phyloP scores from a whole-genome alignment of 495 filamentous ascomycete species.

The Halenospora varia region DNA sequence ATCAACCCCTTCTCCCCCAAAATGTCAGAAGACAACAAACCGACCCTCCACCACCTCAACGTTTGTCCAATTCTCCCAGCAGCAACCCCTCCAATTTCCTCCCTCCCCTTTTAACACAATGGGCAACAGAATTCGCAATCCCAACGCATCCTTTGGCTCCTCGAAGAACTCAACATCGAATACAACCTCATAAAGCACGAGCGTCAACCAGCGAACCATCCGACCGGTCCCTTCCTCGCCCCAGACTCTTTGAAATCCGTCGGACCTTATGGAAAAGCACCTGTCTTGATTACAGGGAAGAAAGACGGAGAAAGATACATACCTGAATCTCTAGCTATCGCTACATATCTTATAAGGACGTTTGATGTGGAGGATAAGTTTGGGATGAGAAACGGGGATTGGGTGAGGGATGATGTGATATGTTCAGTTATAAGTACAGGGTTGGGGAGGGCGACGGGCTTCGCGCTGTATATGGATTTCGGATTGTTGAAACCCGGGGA shows the following conservation, averaged over 20 bases:
- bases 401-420: conserved; percentile 24
- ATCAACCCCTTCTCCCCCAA: too few species aligned
- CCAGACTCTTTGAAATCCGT: conserved; percentile 22
- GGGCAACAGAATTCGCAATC: too few species aligned
- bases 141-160: conserved; percentile 84
- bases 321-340: conserved; percentile 23
- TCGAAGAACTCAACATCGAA: conserved; percentile 71
- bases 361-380: conserved; percentile 23
- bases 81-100: too few species aligned
- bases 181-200: conserved; percentile 63
- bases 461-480: conserved; percentile 16
- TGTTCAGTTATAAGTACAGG: conserved; percentile 14
- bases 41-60: too few species aligned
- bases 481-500: background rate
- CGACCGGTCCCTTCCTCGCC: conserved; percentile 18
- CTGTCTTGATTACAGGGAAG: conserved; percentile 19
- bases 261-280: conserved; percentile 26
- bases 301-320: conserved; percentile 20
- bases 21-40: too few species aligned
- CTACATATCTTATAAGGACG: conserved; percentile 25
- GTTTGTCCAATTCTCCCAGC: too few species aligned
- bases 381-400: conserved; percentile 19
- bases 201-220: conserved; percentile 17
- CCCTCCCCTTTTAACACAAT: too few species aligned
- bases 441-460: conserved; percentile 5